A percentile compares a stretch with the other conserved stretches of the same genome.
Evolutionary conservation across 2,329 filamentous ascomycete species (phyloP).

Genomic region (Aureobasidium sp.): DNA sequence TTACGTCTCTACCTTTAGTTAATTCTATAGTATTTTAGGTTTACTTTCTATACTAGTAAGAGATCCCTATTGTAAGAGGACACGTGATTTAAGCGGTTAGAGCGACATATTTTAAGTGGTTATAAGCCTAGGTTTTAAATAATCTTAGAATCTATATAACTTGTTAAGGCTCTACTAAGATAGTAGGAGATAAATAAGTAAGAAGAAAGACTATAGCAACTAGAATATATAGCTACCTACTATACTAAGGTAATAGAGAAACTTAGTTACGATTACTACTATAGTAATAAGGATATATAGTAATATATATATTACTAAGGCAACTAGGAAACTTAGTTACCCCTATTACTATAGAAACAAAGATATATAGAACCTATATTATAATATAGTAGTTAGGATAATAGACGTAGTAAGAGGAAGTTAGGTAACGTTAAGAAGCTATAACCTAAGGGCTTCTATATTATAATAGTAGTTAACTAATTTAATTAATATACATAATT

Average conservation of each 20-base stretch:
- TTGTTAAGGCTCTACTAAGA: too few relatives aligned
- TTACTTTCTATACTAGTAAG: neutral
- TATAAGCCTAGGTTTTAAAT: too few relatives aligned
- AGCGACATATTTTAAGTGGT: too few relatives aligned
- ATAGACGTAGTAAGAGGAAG: slow-evolving; percentile 5
- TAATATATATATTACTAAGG: neutral
- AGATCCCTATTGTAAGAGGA: too few relatives aligned
- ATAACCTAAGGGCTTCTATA: slow-evolving; percentile 1
- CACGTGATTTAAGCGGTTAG: too few relatives aligned
- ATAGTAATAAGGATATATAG: neutral
- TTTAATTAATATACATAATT: neutral
- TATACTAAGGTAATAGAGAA: neutral
- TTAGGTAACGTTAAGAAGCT: neutral
- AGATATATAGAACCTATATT: neutral
- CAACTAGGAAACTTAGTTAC: neutral
- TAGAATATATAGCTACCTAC: neutral
- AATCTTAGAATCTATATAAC: too few relatives aligned
- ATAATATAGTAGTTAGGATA: slow-evolving; percentile 4
- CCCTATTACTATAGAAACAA: too few relatives aligned
- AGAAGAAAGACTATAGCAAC: neutral
- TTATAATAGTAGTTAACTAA: slow-evolving; percentile 9
- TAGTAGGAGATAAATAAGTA: neutral
- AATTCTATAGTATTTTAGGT: neutral
- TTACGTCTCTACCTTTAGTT: neutral
- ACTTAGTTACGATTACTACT: neutral